Base-by-base conservation (phyloP, 257 asterid genomes). In the Primulina huaijiensis region DNA sequence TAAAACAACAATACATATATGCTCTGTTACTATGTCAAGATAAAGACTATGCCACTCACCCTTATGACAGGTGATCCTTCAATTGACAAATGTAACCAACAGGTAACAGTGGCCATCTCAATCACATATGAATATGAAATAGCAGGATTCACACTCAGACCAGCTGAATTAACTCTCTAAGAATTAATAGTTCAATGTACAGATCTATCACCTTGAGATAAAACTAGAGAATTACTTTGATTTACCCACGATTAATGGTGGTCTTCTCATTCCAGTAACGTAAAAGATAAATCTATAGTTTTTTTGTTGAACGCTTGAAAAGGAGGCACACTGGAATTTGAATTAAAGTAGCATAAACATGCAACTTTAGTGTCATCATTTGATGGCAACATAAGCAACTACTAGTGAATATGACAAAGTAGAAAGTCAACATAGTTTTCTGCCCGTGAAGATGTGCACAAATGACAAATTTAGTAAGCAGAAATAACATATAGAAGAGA, bases 141-240 rank as follows among this genome's bases (percentile, higher is more conserved):
- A 17, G 27, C 55, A 35, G n/a, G 57, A 5, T 64, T 62, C 60
- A 3, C 43, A 50, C 68, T 50, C 34, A 61, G 12, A 71, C 52
- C 50, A 64, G 61, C 64, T 58, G 30, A 12, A 31, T 10, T 43
- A 57, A 57, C 73, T 27, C 30, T 25, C 70, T 37, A 31, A 75
- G 65, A 34, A 38, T 68, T 20, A 1, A 40, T 17, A 5, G 19
- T 9, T 21, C 52, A 27, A 31, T 60, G 33, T 58, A 20, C 60
- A 23, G 53, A 70, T 50, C 19, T 38, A 46, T 64, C 62, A 59
- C 67, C 60, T 64, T 43, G 35, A 17, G 21, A 25, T 64, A 43
- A n/a, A 59, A 64, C 43, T 9, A 64, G 19, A 56, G 50, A 63
- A 70, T 23, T 23, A 62, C 66, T 60, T 65, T 4, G n/a, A 65